Conservation (phyloP, 2,329 filamentous ascomycete genomes). For the Claviceps pusilla region DNA sequence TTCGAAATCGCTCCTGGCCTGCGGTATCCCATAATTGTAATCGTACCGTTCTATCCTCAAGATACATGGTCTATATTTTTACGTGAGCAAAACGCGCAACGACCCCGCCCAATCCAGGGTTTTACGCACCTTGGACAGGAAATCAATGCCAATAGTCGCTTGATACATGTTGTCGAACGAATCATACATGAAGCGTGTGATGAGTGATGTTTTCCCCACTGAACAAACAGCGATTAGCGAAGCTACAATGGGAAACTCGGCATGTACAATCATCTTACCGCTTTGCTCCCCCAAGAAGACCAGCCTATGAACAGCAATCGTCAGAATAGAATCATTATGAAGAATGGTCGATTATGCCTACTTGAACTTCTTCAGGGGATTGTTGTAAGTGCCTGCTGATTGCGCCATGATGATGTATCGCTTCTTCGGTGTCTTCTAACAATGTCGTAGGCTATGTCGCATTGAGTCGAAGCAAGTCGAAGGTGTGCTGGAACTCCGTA, state of each 20-base stretch:
- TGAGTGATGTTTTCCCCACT: slow-evolving; percentile 98
- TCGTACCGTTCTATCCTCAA: slow-evolving; percentile 93
- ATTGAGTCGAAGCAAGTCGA: not conserved
- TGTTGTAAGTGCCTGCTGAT: slow-evolving; percentile 78
- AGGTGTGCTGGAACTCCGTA: not conserved
- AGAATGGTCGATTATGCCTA: slow-evolving; percentile 24
- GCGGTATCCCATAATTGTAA: slow-evolving; percentile 98
- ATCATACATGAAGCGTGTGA: slow-evolving; percentile 99
- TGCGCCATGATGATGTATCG: slow-evolving; percentile 54
- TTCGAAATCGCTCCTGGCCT: slow-evolving; percentile 92
- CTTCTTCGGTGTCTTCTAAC: not conserved
- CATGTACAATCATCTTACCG: slow-evolving; percentile 45
- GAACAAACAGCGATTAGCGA: slow-evolving; percentile 14
- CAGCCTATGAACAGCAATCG: slow-evolving; percentile 40
- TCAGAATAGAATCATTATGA: not conserved
- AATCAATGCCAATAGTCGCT: slow-evolving; percentile 97
- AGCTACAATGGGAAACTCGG: not conserved
- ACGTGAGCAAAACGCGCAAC: slow-evolving; percentile 1
- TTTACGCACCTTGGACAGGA: slow-evolving; percentile 72
- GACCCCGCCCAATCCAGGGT: not conserved
- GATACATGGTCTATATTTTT: slow-evolving; percentile 70
- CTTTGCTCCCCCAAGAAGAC: slow-evolving; percentile 98
- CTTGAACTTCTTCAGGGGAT: slow-evolving; percentile 99
- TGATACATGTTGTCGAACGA: slow-evolving; percentile 99
- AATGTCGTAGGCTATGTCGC: not conserved